Conservation (phyloP, 2,329 filamentous ascomycete genomes). For the Septoria linicola region DNA sequence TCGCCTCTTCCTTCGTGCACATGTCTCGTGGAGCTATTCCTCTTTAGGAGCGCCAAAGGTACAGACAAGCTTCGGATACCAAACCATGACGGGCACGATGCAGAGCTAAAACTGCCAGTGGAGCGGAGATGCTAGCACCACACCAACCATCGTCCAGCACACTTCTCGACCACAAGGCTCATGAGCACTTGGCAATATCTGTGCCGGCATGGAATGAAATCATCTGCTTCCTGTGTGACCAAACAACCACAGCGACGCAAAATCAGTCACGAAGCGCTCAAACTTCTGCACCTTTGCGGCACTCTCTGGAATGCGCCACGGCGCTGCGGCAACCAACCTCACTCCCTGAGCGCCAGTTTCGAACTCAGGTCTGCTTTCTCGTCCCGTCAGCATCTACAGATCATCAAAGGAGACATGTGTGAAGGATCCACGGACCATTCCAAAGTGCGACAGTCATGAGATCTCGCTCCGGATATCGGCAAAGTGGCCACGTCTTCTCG, state of each 20-base stretch:
- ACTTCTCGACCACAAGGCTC: neutral
- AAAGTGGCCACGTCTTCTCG: neutral
- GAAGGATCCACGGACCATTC: neutral
- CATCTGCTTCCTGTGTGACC: neutral
- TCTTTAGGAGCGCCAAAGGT: too few relatives aligned
- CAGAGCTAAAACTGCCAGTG: too few relatives aligned
- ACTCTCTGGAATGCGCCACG: slow-evolving; percentile 2
- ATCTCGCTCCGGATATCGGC: slow-evolving; percentile 8
- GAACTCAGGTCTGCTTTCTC: neutral
- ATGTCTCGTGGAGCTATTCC: too few relatives aligned
- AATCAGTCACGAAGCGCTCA: too few relatives aligned
- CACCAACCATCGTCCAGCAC: slow-evolving; percentile 3
- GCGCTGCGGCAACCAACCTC: slow-evolving; percentile 2
- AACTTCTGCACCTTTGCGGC: neutral
- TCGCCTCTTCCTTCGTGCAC: slow-evolving; percentile 17
- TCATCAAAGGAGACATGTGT: neutral
- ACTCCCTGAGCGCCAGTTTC: neutral
- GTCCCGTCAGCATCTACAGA: neutral
- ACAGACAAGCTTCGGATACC: too few relatives aligned
- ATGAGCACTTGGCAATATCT: slow-evolving; percentile 10
- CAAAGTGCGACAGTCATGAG: neutral
- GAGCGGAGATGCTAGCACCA: neutral
- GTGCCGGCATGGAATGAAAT: slow-evolving; percentile 2
- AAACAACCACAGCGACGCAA: neutral
- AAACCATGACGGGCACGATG: slow-evolving; percentile 8